Evolutionary conservation across 75 land plant genomes (phyloP).

Genomic region (Gnetum montanum): DNA sequence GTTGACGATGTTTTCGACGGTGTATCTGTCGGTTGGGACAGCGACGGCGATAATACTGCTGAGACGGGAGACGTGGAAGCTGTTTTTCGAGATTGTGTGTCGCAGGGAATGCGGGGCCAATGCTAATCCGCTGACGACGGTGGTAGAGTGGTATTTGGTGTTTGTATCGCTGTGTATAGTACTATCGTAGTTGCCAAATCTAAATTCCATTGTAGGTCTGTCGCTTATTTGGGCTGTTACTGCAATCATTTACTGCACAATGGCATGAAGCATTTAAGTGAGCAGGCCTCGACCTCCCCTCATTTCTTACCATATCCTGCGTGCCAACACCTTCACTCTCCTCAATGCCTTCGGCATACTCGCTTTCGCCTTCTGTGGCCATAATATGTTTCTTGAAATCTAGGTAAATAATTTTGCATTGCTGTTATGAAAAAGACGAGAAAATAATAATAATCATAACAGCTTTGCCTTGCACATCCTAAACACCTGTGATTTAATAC

Average conservation of each 20-base stretch:
- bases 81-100: constrained; percentile 48
- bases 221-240: constrained; percentile 58
- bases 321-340: constrained; percentile 19
- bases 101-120: constrained; percentile 25
- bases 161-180: constrained; percentile 50
- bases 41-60: constrained; percentile 47
- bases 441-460: too few relatives aligned
- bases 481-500: too few relatives aligned
- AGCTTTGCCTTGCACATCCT: too few relatives aligned
- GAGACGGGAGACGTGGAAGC: constrained; percentile 53
- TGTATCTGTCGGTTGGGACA: constrained; percentile 55
- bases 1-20: constrained; percentile 41
- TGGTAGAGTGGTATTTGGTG: constrained; percentile 59
- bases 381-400: constrained; percentile 56
- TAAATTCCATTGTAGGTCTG: constrained; percentile 56
- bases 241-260: constrained; percentile 47
- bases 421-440: too few relatives aligned
- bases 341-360: constrained; percentile 51
- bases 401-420: constrained; percentile 43
- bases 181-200: constrained; percentile 56
- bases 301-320: constrained; percentile 26
- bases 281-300: constrained; percentile 31
- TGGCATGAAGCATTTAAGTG: constrained; percentile 43
- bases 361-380: constrained; percentile 59
- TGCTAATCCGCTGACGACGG: constrained; percentile 31